Evolutionary conservation across 495 filamentous ascomycete genomes (phyloP), one percentile per base, ranked within the genome.

Genomic region (Entonaema liquescens): DNA sequence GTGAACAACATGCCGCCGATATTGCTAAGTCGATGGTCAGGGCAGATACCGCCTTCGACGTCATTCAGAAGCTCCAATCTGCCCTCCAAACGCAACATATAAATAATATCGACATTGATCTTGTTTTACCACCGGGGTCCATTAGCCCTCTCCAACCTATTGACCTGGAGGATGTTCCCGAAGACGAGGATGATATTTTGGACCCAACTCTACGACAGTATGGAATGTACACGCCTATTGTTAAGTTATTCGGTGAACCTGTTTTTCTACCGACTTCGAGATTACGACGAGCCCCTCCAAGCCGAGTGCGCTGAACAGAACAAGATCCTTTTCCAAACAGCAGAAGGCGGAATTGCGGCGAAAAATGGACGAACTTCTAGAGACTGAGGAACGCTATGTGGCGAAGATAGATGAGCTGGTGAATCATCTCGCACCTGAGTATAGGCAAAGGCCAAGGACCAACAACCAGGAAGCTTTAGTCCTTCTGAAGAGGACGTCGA

Each of bases 341-440:
- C 93, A 97, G 74, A 94, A 96, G 74, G 87, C 94, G 59, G 89
- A 90, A 42, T 78, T 98, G 62, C 89, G 94, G 57, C 88, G 92
- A 67, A 94, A 97, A 74, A 91, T 99, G 89, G 91, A 89, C 69
- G 95, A 99, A 77, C 76, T 98, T 62, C 86, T 97, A 26, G 93
- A 97, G 72, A 99, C 95, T 0, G 95, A 99, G 79, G 93, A 95
- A 74, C 89, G 92, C 73, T 99, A 98, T 79, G 93, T 98, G 33
- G 82, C 85, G 75, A 97, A 97, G 74, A 72, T 98, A 36, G 88
- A 91, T 67, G 90, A 94, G 50, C 82, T 99, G 52, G 89, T 96
- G 47, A 89, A 91, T 58, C 88, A 88, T 67, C 86, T 97, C 17
- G 86, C 87, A 21, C 86, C 88, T 57, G 92, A 95, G 57, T 93